Base-by-base conservation (phyloP, 2,329 filamentous ascomycete species). In the Sarocladium oryzae region DNA sequence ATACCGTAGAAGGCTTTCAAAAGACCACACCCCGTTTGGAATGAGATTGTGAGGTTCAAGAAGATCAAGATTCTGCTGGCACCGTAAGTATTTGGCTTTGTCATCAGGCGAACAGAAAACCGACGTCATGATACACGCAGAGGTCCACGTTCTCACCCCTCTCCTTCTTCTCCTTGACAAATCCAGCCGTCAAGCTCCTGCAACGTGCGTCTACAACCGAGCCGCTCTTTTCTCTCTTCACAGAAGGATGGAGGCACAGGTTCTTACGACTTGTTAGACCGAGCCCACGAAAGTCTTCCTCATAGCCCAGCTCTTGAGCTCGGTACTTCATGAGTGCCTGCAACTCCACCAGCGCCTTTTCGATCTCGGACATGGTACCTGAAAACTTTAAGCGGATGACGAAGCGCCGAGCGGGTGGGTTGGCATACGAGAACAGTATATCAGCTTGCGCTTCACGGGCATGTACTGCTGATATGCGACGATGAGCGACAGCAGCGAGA, bases 311-410 rank as follows among this genome's bases (percentile, higher is more conserved):
- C 66, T 96, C 83, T 56, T 96, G 81, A 5, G 89, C 75, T 15
- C 93, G 86, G 63, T 96, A 97, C 64, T 95, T 95, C 91, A 99
- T 99, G 50, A 99, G 71, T 21, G 84, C 85, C 66, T 93, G 90
- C 60, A 99, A 68, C 69, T 99, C 93, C 9, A 89, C 88, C 50
- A 99, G 71, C 0, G 95, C 93, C 71, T 99, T 99, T 66, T 99
- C 93, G 62, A 99, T 99, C 72, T 99, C 93, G 33, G 93, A 99
- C 91, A 99, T 99, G 52, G 93, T 99, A 73, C 80, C 80, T 83
- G 46, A 9, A 38, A 11, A 24, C 3, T n/a, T n/a, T 43, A 4
- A 38, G 36, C n/a, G 26, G 23, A 4, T 23, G 18, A 16, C 9
- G 30, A 26, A 3, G 40, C 4, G 8, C 16, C 16, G 21, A 26